These are phyloP conservation scores for Solanum dulcamara DNA, from an alignment of 257 asterid genomes.

Conservation along the genomic window DNA sequence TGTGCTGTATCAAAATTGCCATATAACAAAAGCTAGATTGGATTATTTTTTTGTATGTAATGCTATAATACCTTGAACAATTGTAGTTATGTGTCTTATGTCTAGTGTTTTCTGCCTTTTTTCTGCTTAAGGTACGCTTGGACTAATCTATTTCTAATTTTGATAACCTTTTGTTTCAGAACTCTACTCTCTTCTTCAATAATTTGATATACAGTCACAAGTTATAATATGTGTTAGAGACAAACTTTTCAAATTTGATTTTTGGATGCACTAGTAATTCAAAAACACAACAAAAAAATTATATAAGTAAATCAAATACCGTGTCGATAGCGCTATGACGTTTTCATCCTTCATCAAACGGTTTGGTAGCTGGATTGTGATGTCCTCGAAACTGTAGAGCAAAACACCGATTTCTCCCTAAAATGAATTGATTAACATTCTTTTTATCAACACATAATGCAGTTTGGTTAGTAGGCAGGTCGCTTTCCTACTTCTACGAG, in stretches of 20 bases:
- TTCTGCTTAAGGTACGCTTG: neutral
- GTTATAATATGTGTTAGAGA: neutral
- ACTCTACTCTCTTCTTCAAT: too few relatives aligned
- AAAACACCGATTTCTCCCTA: neutral
- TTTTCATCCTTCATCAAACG: neutral
- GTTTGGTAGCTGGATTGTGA: neutral
- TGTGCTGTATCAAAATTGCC: neutral
- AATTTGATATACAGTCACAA: too few relatives aligned
- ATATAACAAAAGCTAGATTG: neutral
- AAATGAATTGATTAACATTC: neutral
- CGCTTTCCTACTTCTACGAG: neutral
- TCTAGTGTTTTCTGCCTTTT: neutral
- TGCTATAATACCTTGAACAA: neutral
- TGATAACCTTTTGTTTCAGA: too few relatives aligned
- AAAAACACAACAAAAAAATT: neutral
- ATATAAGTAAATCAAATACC: too few relatives aligned
- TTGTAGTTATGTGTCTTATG: neutral
- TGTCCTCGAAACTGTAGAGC: neutral
- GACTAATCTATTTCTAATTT: too few relatives aligned
- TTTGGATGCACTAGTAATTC: neutral
- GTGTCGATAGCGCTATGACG: neutral
- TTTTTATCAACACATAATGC: neutral
- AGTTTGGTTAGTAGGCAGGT: neutral
- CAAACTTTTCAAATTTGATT: too few relatives aligned
- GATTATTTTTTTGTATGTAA: neutral